These are phyloP conservation scores for Rhodotorula sp. DNA, from an alignment of 1,284 basidiomycete genomes.

Conservation along the genomic window DNA sequence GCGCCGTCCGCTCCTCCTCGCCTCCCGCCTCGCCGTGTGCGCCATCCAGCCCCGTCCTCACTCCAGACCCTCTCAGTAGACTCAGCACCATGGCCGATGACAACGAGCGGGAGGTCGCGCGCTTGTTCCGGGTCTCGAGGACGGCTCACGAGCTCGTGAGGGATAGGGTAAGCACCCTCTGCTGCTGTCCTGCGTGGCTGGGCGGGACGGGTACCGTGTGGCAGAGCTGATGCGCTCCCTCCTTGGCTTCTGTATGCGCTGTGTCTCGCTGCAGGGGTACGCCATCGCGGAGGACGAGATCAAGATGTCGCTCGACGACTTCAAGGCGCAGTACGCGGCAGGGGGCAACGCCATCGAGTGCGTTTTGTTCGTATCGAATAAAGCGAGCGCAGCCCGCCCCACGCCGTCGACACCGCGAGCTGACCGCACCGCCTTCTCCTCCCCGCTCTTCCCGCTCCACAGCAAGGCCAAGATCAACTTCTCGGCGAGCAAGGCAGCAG, in stretches of 20 bases:
- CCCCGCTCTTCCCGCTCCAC: constrained; percentile 7
- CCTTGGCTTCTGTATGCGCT: constrained; percentile 44
- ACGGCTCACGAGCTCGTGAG: constrained; percentile 96
- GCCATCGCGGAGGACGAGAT: constrained; percentile 81
- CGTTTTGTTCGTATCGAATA: constrained; percentile 19
- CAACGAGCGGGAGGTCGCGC: constrained; percentile 57
- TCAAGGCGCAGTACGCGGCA: constrained; percentile 64
- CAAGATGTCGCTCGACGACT: constrained; percentile 74
- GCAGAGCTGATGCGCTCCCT: background rate
- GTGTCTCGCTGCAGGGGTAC: constrained; percentile 49
- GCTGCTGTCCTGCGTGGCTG: constrained; percentile 24
- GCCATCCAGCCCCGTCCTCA: background rate
- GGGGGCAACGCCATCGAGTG: constrained; percentile 50
- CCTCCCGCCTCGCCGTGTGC: background rate
- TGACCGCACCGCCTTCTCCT: background rate
- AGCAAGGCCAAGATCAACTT: constrained; percentile 87
- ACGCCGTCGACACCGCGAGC: too few relatives aligned
- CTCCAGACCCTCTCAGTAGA: background rate
- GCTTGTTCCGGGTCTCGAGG: constrained; percentile 92
- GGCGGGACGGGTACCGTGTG: too few relatives aligned
- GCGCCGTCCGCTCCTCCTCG: too few relatives aligned
- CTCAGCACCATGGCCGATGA: constrained; percentile 44
- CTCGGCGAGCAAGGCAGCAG: constrained; percentile 37
- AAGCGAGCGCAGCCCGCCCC: background rate
- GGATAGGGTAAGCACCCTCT: constrained; percentile 63